Conservation (phyloP, 768 basidiomycete genomes). For the Rubroboletus pulcherrimus region DNA sequence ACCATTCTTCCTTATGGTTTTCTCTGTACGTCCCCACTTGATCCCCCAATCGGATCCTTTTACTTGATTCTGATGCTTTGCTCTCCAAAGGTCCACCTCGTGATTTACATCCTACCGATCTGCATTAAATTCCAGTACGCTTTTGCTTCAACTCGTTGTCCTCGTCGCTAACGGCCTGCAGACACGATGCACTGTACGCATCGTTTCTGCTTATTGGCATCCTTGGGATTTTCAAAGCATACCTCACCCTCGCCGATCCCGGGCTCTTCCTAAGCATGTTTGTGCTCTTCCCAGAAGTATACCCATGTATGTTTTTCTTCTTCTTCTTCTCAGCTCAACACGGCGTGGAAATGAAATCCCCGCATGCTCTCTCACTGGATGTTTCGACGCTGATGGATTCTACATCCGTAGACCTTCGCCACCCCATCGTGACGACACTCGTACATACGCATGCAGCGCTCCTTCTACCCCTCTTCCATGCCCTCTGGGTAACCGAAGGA, state of each 20-base stretch:
- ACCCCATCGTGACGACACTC: slow-evolving; percentile 79
- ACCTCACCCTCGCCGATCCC: slow-evolving; percentile 86
- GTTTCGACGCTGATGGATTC: not conserved
- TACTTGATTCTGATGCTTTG: not conserved
- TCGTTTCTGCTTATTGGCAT: slow-evolving; percentile 72
- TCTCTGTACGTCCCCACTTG: slow-evolving; percentile 57
- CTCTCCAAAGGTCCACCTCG: slow-evolving; percentile 62
- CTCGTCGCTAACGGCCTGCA: slow-evolving; percentile 24
- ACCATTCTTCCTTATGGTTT: slow-evolving; percentile 91
- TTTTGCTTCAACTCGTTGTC: not conserved
- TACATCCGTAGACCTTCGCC: slow-evolving; percentile 60
- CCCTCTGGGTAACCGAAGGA: slow-evolving; percentile 87
- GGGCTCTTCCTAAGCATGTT: slow-evolving; percentile 83
- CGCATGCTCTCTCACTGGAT: not conserved
- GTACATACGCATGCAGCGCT: slow-evolving; percentile 81
- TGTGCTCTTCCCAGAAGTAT: slow-evolving; percentile 77
- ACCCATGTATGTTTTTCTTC: slow-evolving; percentile 59
- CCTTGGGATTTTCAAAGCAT: slow-evolving; percentile 83
- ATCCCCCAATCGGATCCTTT: not conserved
- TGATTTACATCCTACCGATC: slow-evolving; percentile 79
- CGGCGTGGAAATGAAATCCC: not conserved
- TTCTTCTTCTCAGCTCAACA: not conserved
- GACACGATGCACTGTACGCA: slow-evolving; percentile 83
- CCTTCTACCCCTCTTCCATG: slow-evolving; percentile 86
- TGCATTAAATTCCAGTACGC: slow-evolving; percentile 84